Percentiles rank a stretch among this genome's conserved stretches.
Conservation (phyloP, 352 stramenopile species). For the Globisporangium spiculum region DNA sequence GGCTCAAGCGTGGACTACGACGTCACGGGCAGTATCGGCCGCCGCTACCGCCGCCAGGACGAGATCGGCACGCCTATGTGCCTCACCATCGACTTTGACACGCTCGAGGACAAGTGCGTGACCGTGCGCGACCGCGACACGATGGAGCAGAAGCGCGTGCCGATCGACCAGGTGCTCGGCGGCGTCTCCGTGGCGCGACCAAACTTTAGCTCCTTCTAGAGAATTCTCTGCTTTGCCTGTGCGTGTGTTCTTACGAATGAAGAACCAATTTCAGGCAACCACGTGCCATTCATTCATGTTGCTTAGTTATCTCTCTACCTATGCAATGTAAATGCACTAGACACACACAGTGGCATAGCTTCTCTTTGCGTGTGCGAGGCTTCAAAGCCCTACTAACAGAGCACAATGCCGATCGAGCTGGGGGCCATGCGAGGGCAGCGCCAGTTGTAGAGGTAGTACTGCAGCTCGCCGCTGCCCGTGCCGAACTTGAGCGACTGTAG, state of each 20-base stretch:
- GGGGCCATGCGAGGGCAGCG: conserved; percentile 26
- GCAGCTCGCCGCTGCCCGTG: conserved; percentile 41
- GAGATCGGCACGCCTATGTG: conserved; percentile 97
- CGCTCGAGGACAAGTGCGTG: conserved; percentile 93
- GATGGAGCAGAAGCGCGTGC: conserved; percentile 94
- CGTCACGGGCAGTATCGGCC: conserved; percentile 83
- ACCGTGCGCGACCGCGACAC: conserved; percentile 95
- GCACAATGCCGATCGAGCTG: conserved; percentile 2
- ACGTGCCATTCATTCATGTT: neutral
- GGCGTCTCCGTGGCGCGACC: conserved; percentile 6
- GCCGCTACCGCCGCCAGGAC: conserved; percentile 94
- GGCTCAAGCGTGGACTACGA: conserved; percentile 92
- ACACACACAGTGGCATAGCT: neutral
- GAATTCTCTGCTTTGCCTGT: neutral
- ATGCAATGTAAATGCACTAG: neutral
- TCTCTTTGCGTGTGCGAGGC: neutral
- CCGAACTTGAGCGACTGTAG: conserved; percentile 53
- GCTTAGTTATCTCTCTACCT: neutral
- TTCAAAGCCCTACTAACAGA: neutral
- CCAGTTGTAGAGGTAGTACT: conserved; percentile 75
- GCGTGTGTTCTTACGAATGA: neutral
- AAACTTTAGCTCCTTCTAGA: conserved; percentile 21
- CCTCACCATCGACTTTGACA: conserved; percentile 98
- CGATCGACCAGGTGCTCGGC: conserved; percentile 85
- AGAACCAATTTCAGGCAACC: neutral